These are phyloP conservation scores for Tetrapisispora arboricola DNA, from an alignment of 805 yeast genomes.

Conservation along the genomic window DNA sequence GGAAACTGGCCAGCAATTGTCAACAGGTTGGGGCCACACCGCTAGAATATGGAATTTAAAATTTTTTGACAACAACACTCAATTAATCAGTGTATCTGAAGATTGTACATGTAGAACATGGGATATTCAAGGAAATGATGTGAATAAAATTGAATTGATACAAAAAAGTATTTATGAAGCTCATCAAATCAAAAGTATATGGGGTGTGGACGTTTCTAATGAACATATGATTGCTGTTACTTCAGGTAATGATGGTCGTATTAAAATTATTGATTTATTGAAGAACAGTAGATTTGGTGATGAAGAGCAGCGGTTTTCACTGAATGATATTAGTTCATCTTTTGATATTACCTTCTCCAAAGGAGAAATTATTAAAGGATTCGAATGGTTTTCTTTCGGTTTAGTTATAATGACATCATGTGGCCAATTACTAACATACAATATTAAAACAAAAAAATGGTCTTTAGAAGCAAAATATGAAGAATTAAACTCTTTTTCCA, in stretches of 20 bases:
- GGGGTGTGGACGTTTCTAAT: constrained; percentile 61
- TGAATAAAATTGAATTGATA: constrained; percentile 8
- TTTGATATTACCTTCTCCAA: constrained; percentile 26
- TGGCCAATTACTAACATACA: constrained; percentile 40
- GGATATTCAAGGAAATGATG: constrained; percentile 33
- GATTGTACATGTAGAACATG: constrained; percentile 80
- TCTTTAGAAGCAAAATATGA: constrained; percentile 12
- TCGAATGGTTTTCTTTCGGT: constrained; percentile 38
- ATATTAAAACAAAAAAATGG: constrained; percentile 22
- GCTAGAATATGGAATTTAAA: constrained; percentile 84
- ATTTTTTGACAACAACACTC: constrained; percentile 36
- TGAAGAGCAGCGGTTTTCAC: constrained; percentile 20
- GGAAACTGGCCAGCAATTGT: constrained; percentile 43
- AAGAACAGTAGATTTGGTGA: constrained; percentile 24
- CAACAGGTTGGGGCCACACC: constrained; percentile 93
- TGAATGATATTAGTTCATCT: constrained; percentile 28
- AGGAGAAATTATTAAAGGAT: constrained; percentile 54
- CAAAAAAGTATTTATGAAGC: constrained; percentile 42
- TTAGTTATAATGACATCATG: constrained; percentile 46
- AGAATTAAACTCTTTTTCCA: constrained; percentile 32
- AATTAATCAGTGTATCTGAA: constrained; percentile 64
- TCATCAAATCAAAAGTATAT: constrained; percentile 77
- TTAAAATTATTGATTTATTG: constrained; percentile 50
- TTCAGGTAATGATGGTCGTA: constrained; percentile 90
- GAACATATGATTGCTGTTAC: constrained; percentile 48